Evolutionary conservation across 1,139 yeast species (phyloP).

Genomic region (Nakaseomyces sp.): DNA sequence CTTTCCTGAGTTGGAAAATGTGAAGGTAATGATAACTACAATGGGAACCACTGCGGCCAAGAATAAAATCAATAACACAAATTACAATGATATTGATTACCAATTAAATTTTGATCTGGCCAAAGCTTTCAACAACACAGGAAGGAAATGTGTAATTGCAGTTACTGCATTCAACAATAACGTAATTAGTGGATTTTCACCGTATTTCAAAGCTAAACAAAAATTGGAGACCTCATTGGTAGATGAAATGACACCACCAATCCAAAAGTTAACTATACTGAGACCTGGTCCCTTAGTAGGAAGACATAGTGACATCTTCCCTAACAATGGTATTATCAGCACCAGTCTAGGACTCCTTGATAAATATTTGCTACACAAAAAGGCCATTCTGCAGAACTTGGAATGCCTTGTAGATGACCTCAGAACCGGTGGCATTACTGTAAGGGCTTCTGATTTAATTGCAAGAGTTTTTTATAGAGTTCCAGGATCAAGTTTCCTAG

Average conservation of each 20-base stretch:
- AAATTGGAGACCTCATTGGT: slow-evolving; percentile 23
- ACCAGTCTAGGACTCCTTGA: slow-evolving; percentile 3
- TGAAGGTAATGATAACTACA: slow-evolving; percentile 14
- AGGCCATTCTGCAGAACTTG: background rate
- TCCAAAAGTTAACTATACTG: slow-evolving; percentile 21
- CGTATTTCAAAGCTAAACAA: slow-evolving; percentile 23
- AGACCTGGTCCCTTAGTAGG: slow-evolving; percentile 33
- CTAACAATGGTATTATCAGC: background rate
- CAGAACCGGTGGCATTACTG: slow-evolving; percentile 16
- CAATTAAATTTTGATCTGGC: slow-evolving; percentile 17
- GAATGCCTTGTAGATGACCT: slow-evolving; percentile 12
- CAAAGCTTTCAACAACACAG: slow-evolving; percentile 12
- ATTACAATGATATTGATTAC: slow-evolving; percentile 18
- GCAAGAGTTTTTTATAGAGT: slow-evolving; percentile 19
- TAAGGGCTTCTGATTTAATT: slow-evolving; percentile 17
- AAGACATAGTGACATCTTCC: slow-evolving; percentile 12
- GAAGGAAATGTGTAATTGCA: slow-evolving; percentile 15
- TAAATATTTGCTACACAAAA: slow-evolving; percentile 3
- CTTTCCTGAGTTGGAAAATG: slow-evolving; percentile 11
- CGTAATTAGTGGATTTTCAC: slow-evolving; percentile 18
- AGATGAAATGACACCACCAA: slow-evolving; percentile 12
- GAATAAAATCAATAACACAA: slow-evolving; percentile 5
- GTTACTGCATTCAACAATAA: slow-evolving; percentile 28
- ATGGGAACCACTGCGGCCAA: slow-evolving; percentile 13
- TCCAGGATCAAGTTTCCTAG: slow-evolving; percentile 21